These are phyloP conservation scores for apple (Malus domestica) DNA, from an alignment of 306 rosid genomes.

Conservation along the genomic window ASM211411v1 NC_041805.1:27950501-27951000, in stretches of 20 bases:
- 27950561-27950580: constrained; percentile 12
- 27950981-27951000: background rate
- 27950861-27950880: constrained; percentile 10
- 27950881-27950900: constrained; percentile 1
- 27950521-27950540: constrained; percentile 92
- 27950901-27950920: background rate
- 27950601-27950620: constrained; percentile 6
- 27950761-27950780: constrained; percentile 82
- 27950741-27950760: constrained; percentile 88
- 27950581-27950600: background rate
- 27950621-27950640: background rate
- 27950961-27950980: background rate
- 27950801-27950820: constrained; percentile 91
- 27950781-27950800: constrained; percentile 53
- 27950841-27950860: constrained; percentile 8
- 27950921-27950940: background rate
- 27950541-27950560: constrained; percentile 88
- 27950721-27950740: constrained; percentile 82
- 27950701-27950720: constrained; percentile 93
- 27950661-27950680: constrained; percentile 89
- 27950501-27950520: constrained; percentile 72
- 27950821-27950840: constrained; percentile 77
- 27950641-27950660: constrained; percentile 23
- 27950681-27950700: constrained; percentile 87
- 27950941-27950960: background rate